Conservation (phyloP, 306 rosid species). For the Rubus idaeus region DNA sequence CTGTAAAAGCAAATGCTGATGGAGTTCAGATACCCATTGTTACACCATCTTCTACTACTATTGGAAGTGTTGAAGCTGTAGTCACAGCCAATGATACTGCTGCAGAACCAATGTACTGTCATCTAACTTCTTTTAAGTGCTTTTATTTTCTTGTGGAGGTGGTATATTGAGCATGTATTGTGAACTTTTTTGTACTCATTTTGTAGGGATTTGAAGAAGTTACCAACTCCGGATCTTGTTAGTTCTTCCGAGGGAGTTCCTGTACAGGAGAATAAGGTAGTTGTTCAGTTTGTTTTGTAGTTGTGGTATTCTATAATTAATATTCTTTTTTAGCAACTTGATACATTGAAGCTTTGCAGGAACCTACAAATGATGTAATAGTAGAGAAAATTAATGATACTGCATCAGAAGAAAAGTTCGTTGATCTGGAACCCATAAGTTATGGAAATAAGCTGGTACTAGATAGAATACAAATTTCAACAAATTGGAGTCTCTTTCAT, state of each 20-base stretch:
- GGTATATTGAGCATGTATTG: background rate
- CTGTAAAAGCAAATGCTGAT: conserved; percentile 36
- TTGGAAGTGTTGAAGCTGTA: conserved; percentile 42
- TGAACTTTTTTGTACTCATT: conserved; percentile 23
- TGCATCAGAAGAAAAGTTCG: conserved; percentile 56
- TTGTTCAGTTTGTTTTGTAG: conserved; percentile 15
- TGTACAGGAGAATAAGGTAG: conserved; percentile 55
- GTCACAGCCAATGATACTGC: conserved; percentile 31
- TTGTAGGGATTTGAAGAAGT: conserved; percentile 45
- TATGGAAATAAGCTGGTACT: conserved; percentile 75
- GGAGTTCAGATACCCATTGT: conserved; percentile 47
- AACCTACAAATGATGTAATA: conserved; percentile 41
- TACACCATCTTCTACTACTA: conserved; percentile 37
- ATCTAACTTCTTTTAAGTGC: conserved; percentile 22
- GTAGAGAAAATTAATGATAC: conserved; percentile 51
- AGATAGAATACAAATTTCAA: background rate
- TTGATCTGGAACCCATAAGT: conserved; percentile 63
- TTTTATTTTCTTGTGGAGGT: conserved; percentile 3
- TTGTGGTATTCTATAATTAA: conserved; percentile 24
- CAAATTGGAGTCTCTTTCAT: background rate
- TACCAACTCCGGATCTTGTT: conserved; percentile 41
- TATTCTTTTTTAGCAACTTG: conserved; percentile 35
- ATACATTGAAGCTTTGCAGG: conserved; percentile 44
- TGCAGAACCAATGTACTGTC: conserved; percentile 56
- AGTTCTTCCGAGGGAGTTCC: conserved; percentile 53